These are phyloP conservation scores for Drosera capensis DNA, from an alignment of 148 eudicot genomes.

Conservation along the genomic window DNA sequence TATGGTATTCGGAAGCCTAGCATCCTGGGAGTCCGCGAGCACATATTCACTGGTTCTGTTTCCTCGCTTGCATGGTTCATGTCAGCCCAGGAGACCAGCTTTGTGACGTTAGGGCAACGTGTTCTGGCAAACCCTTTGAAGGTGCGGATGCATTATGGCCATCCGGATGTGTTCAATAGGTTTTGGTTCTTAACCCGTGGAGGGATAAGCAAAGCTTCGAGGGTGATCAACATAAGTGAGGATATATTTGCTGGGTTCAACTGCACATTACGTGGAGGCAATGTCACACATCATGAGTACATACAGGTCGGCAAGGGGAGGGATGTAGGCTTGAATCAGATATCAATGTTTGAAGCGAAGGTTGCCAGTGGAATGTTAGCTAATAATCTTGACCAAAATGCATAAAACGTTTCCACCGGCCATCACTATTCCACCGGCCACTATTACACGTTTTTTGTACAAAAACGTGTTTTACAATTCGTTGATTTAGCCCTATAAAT, in stretches of 20 bases:
- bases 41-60: constrained; percentile 83
- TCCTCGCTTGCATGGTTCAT: constrained; percentile 94
- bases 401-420: too few relatives aligned
- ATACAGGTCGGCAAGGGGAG: constrained; percentile 94
- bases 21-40: constrained; percentile 82
- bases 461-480: too few relatives aligned
- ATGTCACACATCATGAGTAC: constrained; percentile 88
- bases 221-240: constrained; percentile 83
- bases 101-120: constrained; percentile 94
- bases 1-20: constrained; percentile 89
- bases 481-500: too few relatives aligned
- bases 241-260: constrained; percentile 96
- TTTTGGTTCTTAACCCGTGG: constrained; percentile 93
- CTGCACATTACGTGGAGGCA: constrained; percentile 81
- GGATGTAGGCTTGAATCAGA: constrained; percentile 86
- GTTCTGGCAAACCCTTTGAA: constrained; percentile 88
- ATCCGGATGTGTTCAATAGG: constrained; percentile 88
- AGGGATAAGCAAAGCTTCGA: constrained; percentile 83
- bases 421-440: too few relatives aligned
- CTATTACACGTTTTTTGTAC: too few relatives aligned
- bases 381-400: too few relatives aligned
- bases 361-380: constrained; percentile 89
- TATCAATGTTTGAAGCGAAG: too few relatives aligned
- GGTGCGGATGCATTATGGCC: constrained; percentile 91
- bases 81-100: constrained; percentile 90